phyloP scores from a whole-genome alignment of 805 yeast genomes.

The Yarrowia sp. region DNA sequence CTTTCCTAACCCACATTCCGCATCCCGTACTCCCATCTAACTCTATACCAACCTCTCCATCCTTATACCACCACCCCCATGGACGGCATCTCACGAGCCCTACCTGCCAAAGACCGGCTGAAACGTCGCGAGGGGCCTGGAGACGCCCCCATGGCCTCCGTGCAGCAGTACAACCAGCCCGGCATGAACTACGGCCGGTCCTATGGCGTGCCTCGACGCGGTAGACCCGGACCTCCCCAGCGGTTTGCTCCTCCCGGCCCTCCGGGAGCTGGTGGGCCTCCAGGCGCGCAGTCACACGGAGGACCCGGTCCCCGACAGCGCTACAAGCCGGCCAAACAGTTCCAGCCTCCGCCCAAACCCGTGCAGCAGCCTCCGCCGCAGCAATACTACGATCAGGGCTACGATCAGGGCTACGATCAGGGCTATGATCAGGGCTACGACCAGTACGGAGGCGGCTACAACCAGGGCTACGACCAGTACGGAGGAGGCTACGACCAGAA shows the following conservation, averaged over 20 bases:
- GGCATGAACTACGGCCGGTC: slow-evolving; percentile 31
- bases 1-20: slow-evolving; percentile 9
- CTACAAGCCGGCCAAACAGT: slow-evolving; percentile 28
- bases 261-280: slow-evolving; percentile 1
- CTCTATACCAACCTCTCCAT: not conserved
- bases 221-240: slow-evolving; percentile 15
- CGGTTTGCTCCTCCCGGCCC: slow-evolving; percentile 28
- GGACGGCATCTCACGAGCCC: slow-evolving; percentile 36
- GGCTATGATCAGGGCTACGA: slow-evolving; percentile 22
- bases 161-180: slow-evolving; percentile 33
- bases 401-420: slow-evolving; percentile 30
- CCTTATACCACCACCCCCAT: slow-evolving; percentile 4
- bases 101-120: slow-evolving; percentile 35
- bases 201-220: slow-evolving; percentile 35
- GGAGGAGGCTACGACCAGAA: slow-evolving; percentile 4
- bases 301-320: slow-evolving; percentile 34
- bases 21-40: slow-evolving; percentile 12
- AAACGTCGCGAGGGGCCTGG: slow-evolving; percentile 35
- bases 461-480: slow-evolving; percentile 41
- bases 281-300: slow-evolving; percentile 17
- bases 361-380: slow-evolving; percentile 10
- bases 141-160: slow-evolving; percentile 31
- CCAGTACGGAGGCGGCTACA: slow-evolving; percentile 40
- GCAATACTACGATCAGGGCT: slow-evolving; percentile 22
- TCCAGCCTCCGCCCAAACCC: slow-evolving; percentile 13